A percentile compares a stretch with the other conserved stretches of the same genome.
phyloP scores from a whole-genome alignment of 1,284 basidiomycete species.

The Puccinia triticina region DNA sequence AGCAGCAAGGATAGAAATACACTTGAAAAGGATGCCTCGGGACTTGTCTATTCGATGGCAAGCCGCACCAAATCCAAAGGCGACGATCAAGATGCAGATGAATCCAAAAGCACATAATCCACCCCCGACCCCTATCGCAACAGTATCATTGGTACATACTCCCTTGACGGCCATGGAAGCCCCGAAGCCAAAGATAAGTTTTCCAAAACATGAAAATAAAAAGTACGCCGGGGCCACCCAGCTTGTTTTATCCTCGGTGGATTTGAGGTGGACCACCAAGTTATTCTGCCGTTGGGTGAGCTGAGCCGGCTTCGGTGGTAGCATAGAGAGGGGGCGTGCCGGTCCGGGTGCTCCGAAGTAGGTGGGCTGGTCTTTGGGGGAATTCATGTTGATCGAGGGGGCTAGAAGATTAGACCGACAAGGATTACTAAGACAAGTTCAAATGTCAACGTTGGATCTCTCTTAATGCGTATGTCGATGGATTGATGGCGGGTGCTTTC shows the following conservation, averaged over 20 bases:
- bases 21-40: constrained; percentile 39
- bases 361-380: neutral
- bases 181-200: constrained; percentile 43
- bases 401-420: neutral
- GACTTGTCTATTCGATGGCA: neutral
- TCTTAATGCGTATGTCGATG: neutral
- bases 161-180: constrained; percentile 42
- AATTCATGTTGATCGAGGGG: neutral
- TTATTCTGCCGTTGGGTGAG: constrained; percentile 28
- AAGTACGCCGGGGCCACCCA: constrained; percentile 14
- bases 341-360: neutral
- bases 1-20: constrained; percentile 26
- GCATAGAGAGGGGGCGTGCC: neutral
- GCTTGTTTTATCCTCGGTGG: constrained; percentile 26
- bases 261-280: constrained; percentile 5
- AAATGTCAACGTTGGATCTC: neutral
- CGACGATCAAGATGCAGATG: constrained; percentile 45
- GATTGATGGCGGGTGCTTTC: neutral
- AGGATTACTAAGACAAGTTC: neutral
- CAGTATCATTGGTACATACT: neutral
- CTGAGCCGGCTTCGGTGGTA: constrained; percentile 10
- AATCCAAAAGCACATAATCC: constrained; percentile 15
- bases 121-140: neutral
- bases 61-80: constrained; percentile 41
- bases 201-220: constrained; percentile 39